A percentile compares a stretch with the other conserved stretches of the same genome.
Evolutionary conservation across 176 grass and related monocot genomes (phyloP).

Genomic region (Typha latifolia): DNA sequence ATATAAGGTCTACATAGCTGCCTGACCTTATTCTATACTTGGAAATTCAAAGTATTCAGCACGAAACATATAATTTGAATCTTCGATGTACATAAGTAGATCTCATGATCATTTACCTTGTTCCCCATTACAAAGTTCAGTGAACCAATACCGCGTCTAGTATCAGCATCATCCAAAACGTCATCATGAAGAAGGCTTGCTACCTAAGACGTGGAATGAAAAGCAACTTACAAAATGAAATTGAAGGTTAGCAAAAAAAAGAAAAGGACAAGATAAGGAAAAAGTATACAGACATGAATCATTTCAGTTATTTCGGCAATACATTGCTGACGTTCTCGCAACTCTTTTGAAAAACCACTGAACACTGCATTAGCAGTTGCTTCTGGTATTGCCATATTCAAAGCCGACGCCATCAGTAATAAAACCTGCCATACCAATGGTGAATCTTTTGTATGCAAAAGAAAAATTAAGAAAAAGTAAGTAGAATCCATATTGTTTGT

Average conservation of each 20-base stretch:
- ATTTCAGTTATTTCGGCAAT: conserved; percentile 98
- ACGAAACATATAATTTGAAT: too few relatives aligned
- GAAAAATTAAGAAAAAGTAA: neutral
- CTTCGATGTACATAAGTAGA: too few relatives aligned
- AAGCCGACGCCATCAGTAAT: conserved; percentile 85
- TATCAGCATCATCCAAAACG: conserved; percentile 95
- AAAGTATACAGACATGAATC: conserved; percentile 71
- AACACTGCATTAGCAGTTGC: conserved; percentile 7
- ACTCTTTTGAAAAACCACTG: conserved; percentile 19
- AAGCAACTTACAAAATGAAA: conserved; percentile 1
- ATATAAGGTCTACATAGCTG: too few relatives aligned
- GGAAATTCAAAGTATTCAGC: too few relatives aligned
- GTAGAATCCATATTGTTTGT: neutral
- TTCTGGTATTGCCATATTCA: conserved; percentile 52
- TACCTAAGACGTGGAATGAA: conserved; percentile 32
- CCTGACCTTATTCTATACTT: too few relatives aligned
- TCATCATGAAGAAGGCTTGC: conserved; percentile 98
- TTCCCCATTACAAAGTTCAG: conserved; percentile 95
- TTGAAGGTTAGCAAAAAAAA: neutral
- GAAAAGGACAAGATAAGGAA: conserved; percentile 3
- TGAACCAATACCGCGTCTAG: conserved; percentile 80
- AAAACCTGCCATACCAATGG: conserved; percentile 47
- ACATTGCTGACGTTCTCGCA: conserved; percentile 61
- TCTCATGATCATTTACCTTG: conserved; percentile 44
- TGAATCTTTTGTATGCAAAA: conserved; percentile 8